A percentile compares a stretch with the other conserved stretches of the same genome.
Evolutionary conservation across 2,329 filamentous ascomycete genomes (phyloP).

Genomic region (Trichoderma hamatum): DNA sequence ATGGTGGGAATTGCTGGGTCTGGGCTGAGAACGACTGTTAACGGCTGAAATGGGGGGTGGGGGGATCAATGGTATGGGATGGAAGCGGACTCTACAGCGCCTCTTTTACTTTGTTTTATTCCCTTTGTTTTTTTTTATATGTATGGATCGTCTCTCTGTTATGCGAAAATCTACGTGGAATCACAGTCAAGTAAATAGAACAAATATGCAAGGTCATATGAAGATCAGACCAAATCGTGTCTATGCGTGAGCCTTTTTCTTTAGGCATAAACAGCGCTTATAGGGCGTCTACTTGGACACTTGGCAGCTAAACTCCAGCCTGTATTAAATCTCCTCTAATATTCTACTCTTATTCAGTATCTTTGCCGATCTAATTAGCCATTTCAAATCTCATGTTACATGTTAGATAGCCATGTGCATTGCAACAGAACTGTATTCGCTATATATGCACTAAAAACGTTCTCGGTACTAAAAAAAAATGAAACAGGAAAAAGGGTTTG

Average conservation of each 20-base stretch:
- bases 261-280: background rate
- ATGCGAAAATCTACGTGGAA: background rate
- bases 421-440: background rate
- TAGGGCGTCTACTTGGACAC: background rate
- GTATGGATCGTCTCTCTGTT: conserved; percentile 2
- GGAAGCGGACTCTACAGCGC: background rate
- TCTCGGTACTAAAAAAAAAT: background rate
- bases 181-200: background rate
- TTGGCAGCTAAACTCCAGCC: background rate
- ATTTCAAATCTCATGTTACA: background rate
- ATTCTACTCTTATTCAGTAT: background rate
- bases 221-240: background rate
- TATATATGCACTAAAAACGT: background rate
- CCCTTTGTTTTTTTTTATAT: conserved; percentile 10
- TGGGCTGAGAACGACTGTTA: conserved; percentile 3
- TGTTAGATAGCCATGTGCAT: background rate
- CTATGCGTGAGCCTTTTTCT: background rate
- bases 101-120: background rate
- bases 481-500: background rate
- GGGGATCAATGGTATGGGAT: background rate
- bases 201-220: background rate
- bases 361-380: background rate
- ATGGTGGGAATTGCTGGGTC: background rate
- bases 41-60: background rate
- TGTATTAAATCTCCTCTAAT: too few species aligned